A percentile compares a stretch with the other conserved stretches of the same genome.
phyloP scores from a whole-genome alignment of 768 basidiomycete genomes.

The Gloeostereum incarnatum region DNA sequence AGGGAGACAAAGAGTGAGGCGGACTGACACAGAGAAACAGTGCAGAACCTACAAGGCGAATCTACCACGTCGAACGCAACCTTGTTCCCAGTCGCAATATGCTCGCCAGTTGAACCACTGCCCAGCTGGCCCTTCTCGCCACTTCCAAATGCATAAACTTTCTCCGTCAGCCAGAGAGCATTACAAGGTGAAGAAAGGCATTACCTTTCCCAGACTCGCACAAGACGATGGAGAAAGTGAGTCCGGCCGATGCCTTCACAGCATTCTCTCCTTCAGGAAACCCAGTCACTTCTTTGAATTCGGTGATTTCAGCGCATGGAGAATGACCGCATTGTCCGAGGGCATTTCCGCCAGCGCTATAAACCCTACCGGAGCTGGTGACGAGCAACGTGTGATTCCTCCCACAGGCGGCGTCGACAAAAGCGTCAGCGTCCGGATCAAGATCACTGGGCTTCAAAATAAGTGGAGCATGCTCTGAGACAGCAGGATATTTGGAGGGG shows the following conservation, averaged over 20 bases:
- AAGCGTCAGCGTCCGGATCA: constrained; percentile 50
- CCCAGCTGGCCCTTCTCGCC: constrained; percentile 91
- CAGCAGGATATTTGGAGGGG: constrained; percentile 17
- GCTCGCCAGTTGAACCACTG: constrained; percentile 89
- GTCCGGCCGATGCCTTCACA: constrained; percentile 69
- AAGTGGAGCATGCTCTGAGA: constrained; percentile 72
- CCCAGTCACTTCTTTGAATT: too few species aligned
- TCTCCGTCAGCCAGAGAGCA: neutral
- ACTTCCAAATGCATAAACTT: constrained; percentile 86
- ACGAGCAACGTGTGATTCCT: constrained; percentile 78
- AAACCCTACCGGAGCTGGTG: constrained; percentile 71
- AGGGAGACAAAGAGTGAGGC: constrained; percentile 1
- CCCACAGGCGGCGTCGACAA: constrained; percentile 80
- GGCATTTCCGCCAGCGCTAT: constrained; percentile 77
- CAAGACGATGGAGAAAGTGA: constrained; percentile 77
- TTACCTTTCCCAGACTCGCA: constrained; percentile 75
- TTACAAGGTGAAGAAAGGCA: constrained; percentile 8
- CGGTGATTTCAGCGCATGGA: constrained; percentile 57
- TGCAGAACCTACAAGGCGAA: constrained; percentile 35
- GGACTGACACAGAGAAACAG: neutral
- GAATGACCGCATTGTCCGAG: constrained; percentile 77
- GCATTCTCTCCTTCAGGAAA: constrained; percentile 57
- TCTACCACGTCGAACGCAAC: constrained; percentile 71
- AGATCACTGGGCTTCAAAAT: constrained; percentile 48
- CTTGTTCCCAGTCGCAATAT: constrained; percentile 81